These are phyloP conservation scores for Glycine tomentella DNA, from an alignment of 306 rosid genomes.

Conservation along the genomic window DNA sequence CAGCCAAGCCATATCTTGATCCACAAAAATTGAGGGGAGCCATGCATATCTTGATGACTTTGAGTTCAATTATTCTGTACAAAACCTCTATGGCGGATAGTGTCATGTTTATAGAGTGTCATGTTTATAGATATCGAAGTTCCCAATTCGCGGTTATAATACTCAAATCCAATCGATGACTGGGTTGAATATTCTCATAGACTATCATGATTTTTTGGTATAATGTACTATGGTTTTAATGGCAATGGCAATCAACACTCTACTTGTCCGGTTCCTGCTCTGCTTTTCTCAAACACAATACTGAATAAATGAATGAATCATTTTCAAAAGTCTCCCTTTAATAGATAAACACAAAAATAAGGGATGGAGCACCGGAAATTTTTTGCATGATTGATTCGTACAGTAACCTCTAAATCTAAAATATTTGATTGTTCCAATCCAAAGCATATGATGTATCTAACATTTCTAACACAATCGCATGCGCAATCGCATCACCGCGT, in stretches of 20 bases:
- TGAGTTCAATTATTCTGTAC: not conserved
- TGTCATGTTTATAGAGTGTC: no score
- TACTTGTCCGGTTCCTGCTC: conserved; percentile 17
- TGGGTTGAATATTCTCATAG: not conserved
- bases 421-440: not conserved
- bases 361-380: not conserved
- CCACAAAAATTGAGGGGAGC: not conserved
- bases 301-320: not conserved
- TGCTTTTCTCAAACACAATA: conserved; percentile 28
- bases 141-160: conserved; percentile 28
- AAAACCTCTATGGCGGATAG: not conserved
- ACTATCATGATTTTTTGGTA: conserved; percentile 12
- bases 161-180: conserved; percentile 17
- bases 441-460: no score
- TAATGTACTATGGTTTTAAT: not conserved
- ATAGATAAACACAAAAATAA: not conserved
- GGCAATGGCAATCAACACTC: conserved; percentile 24
- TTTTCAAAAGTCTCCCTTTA: not conserved
- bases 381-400: not conserved
- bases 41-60: not conserved
- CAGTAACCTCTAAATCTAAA: conserved; percentile 1
- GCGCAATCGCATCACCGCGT: no score
- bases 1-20: not conserved
- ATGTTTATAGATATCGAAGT: conserved; percentile 6
- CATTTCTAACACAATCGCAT: no score